Evolutionary conservation across 768 basidiomycete genomes (phyloP), one percentile per base, ranked within the genome.

Genomic region (Kwoniella dejecticola): DNA sequence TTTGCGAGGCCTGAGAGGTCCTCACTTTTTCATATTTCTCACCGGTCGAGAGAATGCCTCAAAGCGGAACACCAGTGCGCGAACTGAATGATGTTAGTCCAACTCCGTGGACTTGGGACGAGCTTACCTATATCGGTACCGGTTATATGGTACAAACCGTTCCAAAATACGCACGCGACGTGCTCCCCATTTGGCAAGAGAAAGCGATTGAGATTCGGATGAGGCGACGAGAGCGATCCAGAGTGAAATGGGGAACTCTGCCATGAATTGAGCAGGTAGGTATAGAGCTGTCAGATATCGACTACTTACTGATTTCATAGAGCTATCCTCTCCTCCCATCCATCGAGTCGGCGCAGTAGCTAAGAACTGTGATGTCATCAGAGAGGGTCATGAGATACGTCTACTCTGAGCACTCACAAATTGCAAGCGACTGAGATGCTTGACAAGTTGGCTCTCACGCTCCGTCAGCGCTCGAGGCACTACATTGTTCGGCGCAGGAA

Each of bases 51-150:
- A 90, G 71, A 95, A 95, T 7, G 87, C 88, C 80, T 92, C 89
- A 79, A 95, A 93, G 19, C 93, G 85, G 78, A 96, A 95, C n/a
- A 91, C 88, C 52, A 97, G 83, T 3, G 92, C 91, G 66, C 94
- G 85, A 29, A 97, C 93, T 79, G 60, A 17, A 38, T 8, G 36
- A n/a, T n/a, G n/a, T n/a, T n/a, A n/a, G n/a, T n/a, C n/a, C n/a
- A n/a, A n/a, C n/a, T n/a, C n/a, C n/a, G n/a, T n/a, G n/a, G n/a
- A n/a, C n/a, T n/a, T n/a, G n/a, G n/a, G n/a, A n/a, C n/a, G n/a
- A n/a, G 42, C 77, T 60, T 29, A 79, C 78, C 77, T 75, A 97
- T 96, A 80, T 97, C 94, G 5, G 94, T 97, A 30, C 94, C 94
- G 2, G 93, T 95, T 80, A 97, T 91, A 74, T 95, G 90, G 74